Conservation (phyloP, 306 rosid genomes). For the Cucurbita argyrosperma region DNA sequence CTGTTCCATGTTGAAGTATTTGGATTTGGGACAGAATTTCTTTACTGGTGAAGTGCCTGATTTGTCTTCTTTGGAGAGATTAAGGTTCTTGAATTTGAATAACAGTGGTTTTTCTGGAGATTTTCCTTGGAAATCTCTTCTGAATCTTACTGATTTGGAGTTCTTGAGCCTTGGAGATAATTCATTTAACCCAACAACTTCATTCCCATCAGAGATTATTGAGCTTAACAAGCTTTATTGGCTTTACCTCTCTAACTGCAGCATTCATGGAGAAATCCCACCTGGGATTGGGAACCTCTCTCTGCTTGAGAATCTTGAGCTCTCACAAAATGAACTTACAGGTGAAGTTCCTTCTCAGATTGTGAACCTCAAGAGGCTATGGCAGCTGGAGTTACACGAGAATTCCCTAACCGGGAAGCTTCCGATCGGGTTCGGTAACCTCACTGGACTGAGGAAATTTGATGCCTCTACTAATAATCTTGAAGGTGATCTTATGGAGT, state of each 20-base stretch:
- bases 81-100: conserved; percentile 40
- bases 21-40: conserved; percentile 55
- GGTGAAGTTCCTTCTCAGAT: conserved; percentile 63
- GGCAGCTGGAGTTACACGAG: conserved; percentile 47
- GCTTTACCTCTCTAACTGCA: conserved; percentile 66
- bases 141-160: conserved; percentile 33
- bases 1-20: conserved; percentile 40
- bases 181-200: conserved; percentile 10
- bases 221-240: conserved; percentile 52
- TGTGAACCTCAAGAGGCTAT: conserved; percentile 32
- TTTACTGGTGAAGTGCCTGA: conserved; percentile 54
- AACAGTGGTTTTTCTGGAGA: conserved; percentile 46
- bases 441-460: conserved; percentile 36
- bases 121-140: conserved; percentile 80
- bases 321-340: conserved; percentile 33
- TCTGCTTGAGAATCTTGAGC: conserved; percentile 48
- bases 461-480: conserved; percentile 47
- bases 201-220: conserved; percentile 44
- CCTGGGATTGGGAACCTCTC: conserved; percentile 53
- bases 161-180: conserved; percentile 77
- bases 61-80: conserved; percentile 32
- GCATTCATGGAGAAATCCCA: conserved; percentile 51
- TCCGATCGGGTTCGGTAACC: conserved; percentile 55
- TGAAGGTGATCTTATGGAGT: conserved; percentile 59
- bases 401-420: conserved; percentile 42